Conservation (phyloP, 148 eudicot genomes). For the Bassia scoparia region DNA sequence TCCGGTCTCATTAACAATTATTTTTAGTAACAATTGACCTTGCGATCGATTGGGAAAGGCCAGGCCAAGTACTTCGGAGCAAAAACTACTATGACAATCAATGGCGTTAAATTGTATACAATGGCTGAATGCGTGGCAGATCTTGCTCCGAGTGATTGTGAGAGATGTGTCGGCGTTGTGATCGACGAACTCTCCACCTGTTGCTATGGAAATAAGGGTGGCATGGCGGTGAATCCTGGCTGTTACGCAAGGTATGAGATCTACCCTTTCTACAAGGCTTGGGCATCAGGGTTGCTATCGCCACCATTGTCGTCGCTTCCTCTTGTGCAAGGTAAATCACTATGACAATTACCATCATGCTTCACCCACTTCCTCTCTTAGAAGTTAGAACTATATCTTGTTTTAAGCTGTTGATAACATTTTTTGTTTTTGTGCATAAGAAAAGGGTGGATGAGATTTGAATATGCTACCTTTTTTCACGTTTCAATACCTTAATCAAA, state of each 20-base stretch:
- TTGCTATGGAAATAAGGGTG: not conserved
- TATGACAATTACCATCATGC: no score
- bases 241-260: not conserved
- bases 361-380: no score
- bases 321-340: not conserved
- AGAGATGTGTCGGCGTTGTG: not conserved
- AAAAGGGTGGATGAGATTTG: no score
- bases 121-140: not conserved
- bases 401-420: no score
- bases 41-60: not conserved
- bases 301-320: not conserved
- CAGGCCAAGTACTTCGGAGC: not conserved
- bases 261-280: not conserved
- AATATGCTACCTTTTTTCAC: no score
- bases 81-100: not conserved
- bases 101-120: not conserved
- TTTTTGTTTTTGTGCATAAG: no score
- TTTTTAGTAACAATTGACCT: no score
- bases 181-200: not conserved
- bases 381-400: no score
- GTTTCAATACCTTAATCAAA: no score
- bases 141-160: not conserved
- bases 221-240: not conserved
- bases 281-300: not conserved
- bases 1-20: not conserved